Conservation (phyloP, 2,329 filamentous ascomycete genomes). For the Magnaporthales sp. region DNA sequence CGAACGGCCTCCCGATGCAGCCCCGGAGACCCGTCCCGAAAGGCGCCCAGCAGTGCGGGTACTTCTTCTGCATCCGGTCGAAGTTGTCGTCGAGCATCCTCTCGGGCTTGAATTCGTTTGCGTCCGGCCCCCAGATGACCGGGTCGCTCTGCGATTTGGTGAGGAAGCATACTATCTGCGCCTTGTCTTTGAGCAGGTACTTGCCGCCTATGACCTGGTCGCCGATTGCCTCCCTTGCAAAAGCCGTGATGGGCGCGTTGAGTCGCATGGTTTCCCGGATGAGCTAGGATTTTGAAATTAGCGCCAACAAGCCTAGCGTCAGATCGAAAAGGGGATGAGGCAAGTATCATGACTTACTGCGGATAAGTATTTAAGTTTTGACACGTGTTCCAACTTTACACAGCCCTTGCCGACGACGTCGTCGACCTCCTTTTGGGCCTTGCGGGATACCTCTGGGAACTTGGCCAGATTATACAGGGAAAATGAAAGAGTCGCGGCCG, state of each 20-base stretch:
- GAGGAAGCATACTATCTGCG: conserved; percentile 37
- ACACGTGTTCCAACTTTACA: conserved; percentile 36
- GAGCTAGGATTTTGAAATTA: neutral
- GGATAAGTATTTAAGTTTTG: conserved; percentile 41
- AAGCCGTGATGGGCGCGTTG: conserved; percentile 37
- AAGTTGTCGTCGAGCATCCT: conserved; percentile 65
- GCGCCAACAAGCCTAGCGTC: too few species aligned
- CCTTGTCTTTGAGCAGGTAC: conserved; percentile 48
- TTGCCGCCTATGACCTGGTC: conserved; percentile 50
- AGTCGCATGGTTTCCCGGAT: conserved; percentile 46
- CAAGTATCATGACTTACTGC: conserved; percentile 28
- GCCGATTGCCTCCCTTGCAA: conserved; percentile 19
- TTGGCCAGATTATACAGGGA: conserved; percentile 39
- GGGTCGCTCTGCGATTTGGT: conserved; percentile 52
- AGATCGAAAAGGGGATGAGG: too few species aligned
- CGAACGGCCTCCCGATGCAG: conserved; percentile 64
- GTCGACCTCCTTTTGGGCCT: conserved; percentile 46
- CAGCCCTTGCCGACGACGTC: conserved; percentile 33
- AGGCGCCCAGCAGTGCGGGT: conserved; percentile 56
- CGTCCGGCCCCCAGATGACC: conserved; percentile 55
- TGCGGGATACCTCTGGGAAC: conserved; percentile 33
- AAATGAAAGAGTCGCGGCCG: conserved; percentile 42
- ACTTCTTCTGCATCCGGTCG: conserved; percentile 36
- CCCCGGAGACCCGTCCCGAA: conserved; percentile 52
- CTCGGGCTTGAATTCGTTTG: conserved; percentile 59